Conservation (phyloP, 169 alveolate genomes). For the Pseudocohnilembus persalinus region DNA sequence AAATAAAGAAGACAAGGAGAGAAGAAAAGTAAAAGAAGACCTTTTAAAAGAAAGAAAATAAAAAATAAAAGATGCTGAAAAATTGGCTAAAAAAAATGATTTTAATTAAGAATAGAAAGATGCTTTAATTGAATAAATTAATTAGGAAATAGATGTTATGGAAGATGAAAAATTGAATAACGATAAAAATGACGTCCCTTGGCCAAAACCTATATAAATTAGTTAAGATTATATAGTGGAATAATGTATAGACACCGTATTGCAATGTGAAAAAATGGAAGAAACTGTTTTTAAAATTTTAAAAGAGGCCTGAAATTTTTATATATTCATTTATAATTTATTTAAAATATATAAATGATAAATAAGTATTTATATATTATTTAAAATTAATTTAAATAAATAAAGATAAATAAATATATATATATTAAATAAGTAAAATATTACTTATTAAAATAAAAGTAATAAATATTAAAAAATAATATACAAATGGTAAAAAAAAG, state of each 20-base stretch:
- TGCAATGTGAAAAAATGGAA: background rate
- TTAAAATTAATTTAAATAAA: no score
- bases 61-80: no score
- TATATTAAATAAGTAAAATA: no score
- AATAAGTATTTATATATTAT: no score
- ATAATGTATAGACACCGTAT: background rate
- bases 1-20: background rate
- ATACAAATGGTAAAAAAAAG: no score
- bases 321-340: no score
- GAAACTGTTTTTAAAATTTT: background rate
- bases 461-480: no score
- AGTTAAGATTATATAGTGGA: no score
- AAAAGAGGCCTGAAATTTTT: background rate
- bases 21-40: background rate
- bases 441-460: no score
- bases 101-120: background rate
- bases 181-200: background rate
- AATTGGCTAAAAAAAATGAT: background rate
- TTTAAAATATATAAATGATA: no score
- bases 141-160: background rate
- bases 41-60: no score
- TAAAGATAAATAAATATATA: no score
- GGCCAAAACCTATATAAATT: background rate
- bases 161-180: background rate
- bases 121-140: background rate